These are phyloP conservation scores for Diplodia sapinea DNA, from an alignment of 2,329 filamentous ascomycete species.

Conservation along the genomic window DNA sequence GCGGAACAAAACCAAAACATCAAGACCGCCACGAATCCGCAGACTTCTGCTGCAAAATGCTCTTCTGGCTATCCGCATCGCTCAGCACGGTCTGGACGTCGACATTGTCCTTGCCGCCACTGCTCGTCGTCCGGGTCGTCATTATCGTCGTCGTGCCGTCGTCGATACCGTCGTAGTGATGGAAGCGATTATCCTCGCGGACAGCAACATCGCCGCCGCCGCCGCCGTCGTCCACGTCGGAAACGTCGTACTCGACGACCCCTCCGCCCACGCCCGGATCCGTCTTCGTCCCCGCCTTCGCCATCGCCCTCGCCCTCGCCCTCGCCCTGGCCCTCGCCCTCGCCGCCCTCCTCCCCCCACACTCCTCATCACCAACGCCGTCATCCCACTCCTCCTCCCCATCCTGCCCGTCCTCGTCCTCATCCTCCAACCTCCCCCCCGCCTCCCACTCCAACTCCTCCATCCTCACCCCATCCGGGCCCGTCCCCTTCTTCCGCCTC, in stretches of 20 bases:
- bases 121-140: background rate
- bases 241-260: background rate
- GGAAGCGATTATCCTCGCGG: background rate
- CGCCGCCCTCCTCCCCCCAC: background rate
- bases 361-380: too few relatives aligned
- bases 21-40: background rate
- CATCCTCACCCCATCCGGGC: background rate
- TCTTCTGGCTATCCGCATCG: constrained; percentile 12
- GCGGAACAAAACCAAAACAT: background rate
- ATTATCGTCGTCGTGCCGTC: background rate
- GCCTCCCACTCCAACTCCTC: background rate
- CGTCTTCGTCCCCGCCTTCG: too few relatives aligned
- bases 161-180: background rate
- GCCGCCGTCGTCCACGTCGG: background rate
- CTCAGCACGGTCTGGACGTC: background rate
- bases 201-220: background rate
- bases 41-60: background rate
- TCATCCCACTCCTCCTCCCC: background rate
- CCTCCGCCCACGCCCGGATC: too few relatives aligned
- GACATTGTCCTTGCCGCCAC: background rate
- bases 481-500: background rate
- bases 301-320: too few relatives aligned
- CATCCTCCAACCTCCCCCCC: background rate
- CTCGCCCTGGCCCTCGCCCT: too few relatives aligned
- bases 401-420: background rate